Evolutionary conservation across 352 stramenopile genomes (phyloP), one percentile per base, ranked within the genome.

Genomic region (Thraustotheca clavata): DNA sequence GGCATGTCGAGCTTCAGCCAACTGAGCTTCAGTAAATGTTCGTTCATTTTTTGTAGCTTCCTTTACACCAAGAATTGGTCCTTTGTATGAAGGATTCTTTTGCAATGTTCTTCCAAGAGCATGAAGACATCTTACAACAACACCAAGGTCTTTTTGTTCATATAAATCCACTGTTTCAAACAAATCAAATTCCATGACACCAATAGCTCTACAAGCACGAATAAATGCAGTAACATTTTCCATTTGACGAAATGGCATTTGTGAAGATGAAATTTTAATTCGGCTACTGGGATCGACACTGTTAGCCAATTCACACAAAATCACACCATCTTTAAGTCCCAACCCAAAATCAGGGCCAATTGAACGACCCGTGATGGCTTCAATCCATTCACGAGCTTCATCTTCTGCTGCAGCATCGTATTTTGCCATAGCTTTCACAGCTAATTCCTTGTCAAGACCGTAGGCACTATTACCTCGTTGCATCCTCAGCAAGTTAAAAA

Each of bases 191-290:
- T 96, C 88, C 67, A 77, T 79, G n/a, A 96, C 84, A 46, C 87
- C 87, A 55, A 96, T 86, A 31, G 72, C 71, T 49, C 86, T 83
- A 57, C 86, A 95, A 14, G 79, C 87, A 60, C 81, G 79, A 60
- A 96, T 62, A 65, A 96, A 96, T 22, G 72, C 70, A 48, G 83
- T 88, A 36, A 96, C 85, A 63, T 96, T 95, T 68, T 96, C 88
- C 87, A 96, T 96, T 57, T 94, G 81, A 77, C 95, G 95, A 75
- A 97, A 97, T 14, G 87, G 80, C 80, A 96, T 89, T 59, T 77
- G 89, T 18, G 86, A 95, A 63, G 91, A 83, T 5, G 62, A 66
- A 49, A 70, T 87, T 69, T 94, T 81, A 33, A 94, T 75, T 65
- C 83, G 80, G 12, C 87, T 55, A 49, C 71, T 71, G 16, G 80